phyloP scores from a whole-genome alignment of 1,139 yeast species.

The Sugiyamaella xylanicola region DNA sequence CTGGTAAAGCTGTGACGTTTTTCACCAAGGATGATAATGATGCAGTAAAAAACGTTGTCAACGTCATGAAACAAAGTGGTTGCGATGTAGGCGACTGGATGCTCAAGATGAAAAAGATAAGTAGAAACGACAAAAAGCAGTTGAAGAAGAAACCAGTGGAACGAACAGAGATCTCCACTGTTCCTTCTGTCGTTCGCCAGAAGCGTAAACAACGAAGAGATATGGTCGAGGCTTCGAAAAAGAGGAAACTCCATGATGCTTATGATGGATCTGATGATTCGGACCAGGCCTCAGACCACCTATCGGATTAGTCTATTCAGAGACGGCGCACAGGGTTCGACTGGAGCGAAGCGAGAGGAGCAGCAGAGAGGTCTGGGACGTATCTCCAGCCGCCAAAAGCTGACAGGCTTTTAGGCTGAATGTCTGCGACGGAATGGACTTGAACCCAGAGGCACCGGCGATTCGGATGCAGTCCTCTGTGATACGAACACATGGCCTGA shows the following conservation, averaged over 20 bases:
- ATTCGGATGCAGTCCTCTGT: too few relatives aligned
- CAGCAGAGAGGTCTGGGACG: too few relatives aligned
- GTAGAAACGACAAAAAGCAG: slow-evolving; percentile 64
- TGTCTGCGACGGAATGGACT: too few relatives aligned
- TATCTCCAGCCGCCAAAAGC: too few relatives aligned
- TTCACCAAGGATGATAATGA: slow-evolving; percentile 86
- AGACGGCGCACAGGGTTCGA: too few relatives aligned
- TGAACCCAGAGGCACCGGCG: too few relatives aligned
- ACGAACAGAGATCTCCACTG: slow-evolving; percentile 81
- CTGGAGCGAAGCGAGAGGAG: too few relatives aligned
- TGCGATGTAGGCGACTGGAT: slow-evolving; percentile 78
- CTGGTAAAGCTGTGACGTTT: slow-evolving; percentile 86
- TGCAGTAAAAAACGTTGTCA: slow-evolving; percentile 79
- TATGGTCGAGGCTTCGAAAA: slow-evolving; percentile 81
- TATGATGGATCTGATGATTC: slow-evolving; percentile 8
- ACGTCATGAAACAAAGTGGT: slow-evolving; percentile 95
- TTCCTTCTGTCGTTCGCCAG: slow-evolving; percentile 67
- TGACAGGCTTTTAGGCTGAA: too few relatives aligned
- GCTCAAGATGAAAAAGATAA: slow-evolving; percentile 69
- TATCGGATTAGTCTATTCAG: background rate
- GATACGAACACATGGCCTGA: too few relatives aligned
- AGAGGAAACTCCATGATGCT: slow-evolving; percentile 46
- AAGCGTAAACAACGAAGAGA: slow-evolving; percentile 65
- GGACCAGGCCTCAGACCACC: slow-evolving; percentile 12
- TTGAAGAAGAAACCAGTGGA: slow-evolving; percentile 63